Percentiles rank a stretch among this genome's conserved stretches.
These are phyloP conservation scores for Penicillium concentricum DNA, from an alignment of 2,329 filamentous ascomycete genomes.

Conservation along the genomic window DNA sequence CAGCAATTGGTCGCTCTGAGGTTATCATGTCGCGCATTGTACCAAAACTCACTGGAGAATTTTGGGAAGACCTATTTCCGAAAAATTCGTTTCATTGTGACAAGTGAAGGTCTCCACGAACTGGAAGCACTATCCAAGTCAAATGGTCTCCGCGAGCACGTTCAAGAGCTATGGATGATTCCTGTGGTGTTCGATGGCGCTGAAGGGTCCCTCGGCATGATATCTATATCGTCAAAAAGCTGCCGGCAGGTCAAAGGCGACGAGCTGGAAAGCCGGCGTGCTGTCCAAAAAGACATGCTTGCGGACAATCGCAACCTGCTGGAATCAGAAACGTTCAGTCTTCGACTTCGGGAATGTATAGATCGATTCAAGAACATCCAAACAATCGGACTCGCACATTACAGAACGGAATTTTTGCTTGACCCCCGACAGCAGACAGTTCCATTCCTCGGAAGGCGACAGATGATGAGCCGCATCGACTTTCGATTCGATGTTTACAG, in stretches of 20 bases:
- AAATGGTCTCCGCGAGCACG: constrained; percentile 9
- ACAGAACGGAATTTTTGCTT: constrained; percentile 10
- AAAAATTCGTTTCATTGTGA: constrained; percentile 15
- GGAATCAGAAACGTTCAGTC: constrained; percentile 8
- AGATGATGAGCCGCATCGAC: constrained; percentile 8
- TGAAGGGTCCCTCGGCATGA: constrained; percentile 2
- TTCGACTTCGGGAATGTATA: constrained; percentile 7
- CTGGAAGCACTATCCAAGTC: constrained; percentile 10
- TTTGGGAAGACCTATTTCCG: constrained; percentile 8
- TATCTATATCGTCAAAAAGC: constrained; percentile 9
- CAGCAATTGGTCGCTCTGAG: constrained; percentile 11
- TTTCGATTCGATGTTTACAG: constrained; percentile 11
- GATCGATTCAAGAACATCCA: constrained; percentile 7
- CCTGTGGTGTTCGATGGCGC: constrained; percentile 7
- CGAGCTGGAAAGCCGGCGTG: constrained; percentile 1
- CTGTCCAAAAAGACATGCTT: constrained; percentile 4
- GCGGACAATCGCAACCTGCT: constrained; percentile 7
- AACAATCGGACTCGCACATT: constrained; percentile 12
- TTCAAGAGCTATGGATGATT: constrained; percentile 15
- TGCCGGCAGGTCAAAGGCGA: constrained; percentile 8
- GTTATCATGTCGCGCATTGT: constrained; percentile 15
- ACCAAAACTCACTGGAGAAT: constrained; percentile 8
- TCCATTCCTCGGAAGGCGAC: constrained; percentile 11
- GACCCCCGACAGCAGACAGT: constrained; percentile 11
- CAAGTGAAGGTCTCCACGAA: constrained; percentile 14